Evolutionary conservation across 2,329 filamentous ascomycete species (phyloP).

Genomic region (Epichloe uncinata): DNA sequence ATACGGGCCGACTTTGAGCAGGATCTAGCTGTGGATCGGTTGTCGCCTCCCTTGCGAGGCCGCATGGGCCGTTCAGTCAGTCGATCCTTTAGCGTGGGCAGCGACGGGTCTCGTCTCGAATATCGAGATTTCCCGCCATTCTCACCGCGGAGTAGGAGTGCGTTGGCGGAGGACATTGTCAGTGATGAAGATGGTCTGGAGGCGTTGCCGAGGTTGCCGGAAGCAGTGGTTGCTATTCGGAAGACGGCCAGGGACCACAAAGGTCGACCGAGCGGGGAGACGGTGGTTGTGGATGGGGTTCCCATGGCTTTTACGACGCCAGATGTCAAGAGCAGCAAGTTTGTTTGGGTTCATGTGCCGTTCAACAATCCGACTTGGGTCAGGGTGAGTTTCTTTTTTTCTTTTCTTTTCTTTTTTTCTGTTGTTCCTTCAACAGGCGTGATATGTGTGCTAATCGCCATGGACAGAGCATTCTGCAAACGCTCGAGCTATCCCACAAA

Average conservation of each 20-base stretch:
- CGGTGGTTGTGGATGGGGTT: constrained; percentile 17
- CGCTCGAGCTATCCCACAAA: too few species aligned
- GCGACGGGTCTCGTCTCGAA: constrained; percentile 17
- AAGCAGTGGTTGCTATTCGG: constrained; percentile 19
- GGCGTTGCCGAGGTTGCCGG: constrained; percentile 19
- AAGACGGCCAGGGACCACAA: constrained; percentile 11
- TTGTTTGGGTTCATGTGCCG: constrained; percentile 44
- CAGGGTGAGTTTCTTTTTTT: constrained; percentile 25
- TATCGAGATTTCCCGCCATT: constrained; percentile 24
- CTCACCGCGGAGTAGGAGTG: constrained; percentile 21
- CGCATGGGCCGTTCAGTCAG: constrained; percentile 18
- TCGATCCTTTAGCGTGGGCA: constrained; percentile 22
- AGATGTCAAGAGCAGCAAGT: constrained; percentile 28
- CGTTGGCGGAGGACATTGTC: constrained; percentile 7
- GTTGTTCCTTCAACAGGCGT: neutral
- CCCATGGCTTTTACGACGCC: constrained; percentile 20
- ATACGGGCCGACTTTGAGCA: constrained; percentile 24
- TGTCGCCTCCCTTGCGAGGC: constrained; percentile 22
- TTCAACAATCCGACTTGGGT: constrained; percentile 47
- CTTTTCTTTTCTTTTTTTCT: too few species aligned
- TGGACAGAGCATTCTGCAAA: too few species aligned
- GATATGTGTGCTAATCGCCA: too few species aligned
- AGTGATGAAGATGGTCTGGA: constrained; percentile 15
- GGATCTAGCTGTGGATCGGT: constrained; percentile 24
- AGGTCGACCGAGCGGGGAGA: constrained; percentile 12